Evolutionary conservation across 306 rosid species (phyloP), one percentile per base, ranked within the genome.

Genomic region (Oxytropis ochrocephala): DNA sequence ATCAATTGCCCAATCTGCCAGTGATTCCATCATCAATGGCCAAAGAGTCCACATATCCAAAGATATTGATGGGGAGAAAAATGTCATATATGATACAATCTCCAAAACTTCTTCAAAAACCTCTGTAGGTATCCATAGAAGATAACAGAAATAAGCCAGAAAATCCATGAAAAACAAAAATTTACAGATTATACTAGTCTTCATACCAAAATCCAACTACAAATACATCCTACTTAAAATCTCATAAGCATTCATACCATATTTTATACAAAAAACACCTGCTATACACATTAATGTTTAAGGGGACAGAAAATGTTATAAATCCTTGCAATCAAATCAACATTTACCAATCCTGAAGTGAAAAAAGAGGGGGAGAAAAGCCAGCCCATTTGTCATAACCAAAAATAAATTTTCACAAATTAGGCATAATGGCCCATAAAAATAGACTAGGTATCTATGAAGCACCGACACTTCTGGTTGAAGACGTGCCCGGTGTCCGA

Each of bases 71-170:
- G 98, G 98, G 36, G 96, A 85, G 81, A 93, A 93, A 79, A 93
- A 90, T 1, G 98, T 90, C 97, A 93, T 93, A 78, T 90, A 93
- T 12, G 98, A 93, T 16, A 86, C 97, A 50, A 93, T 93, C 80
- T 93, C 98, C 89, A 93, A 76, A 72, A 93, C 98, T 83, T 93
- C 98, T 78, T 93, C 98, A 67, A 93, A 93, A 72, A 93, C 98
- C 98, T 93, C 98, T 93, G 98, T 75, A 76, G 38, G 55, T 43
- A 77, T 30, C 58, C 67, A 53, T 54, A 51, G 5, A 62, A 24
- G 13, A 67, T 4, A 52, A 72, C 18, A 10, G 41, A 52, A 48
- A 61, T 41, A 3, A 59, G 69, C 5, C 24, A 57, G 42, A 16
- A 8, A 50, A 59, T 29, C 12, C 18, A 39, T 56, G 60, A 2